Percentiles rank a stretch among this genome's conserved stretches.
Evolutionary conservation across 2,329 filamentous ascomycete genomes (phyloP).

Genomic region (Chrysoporthe puriensis): DNA sequence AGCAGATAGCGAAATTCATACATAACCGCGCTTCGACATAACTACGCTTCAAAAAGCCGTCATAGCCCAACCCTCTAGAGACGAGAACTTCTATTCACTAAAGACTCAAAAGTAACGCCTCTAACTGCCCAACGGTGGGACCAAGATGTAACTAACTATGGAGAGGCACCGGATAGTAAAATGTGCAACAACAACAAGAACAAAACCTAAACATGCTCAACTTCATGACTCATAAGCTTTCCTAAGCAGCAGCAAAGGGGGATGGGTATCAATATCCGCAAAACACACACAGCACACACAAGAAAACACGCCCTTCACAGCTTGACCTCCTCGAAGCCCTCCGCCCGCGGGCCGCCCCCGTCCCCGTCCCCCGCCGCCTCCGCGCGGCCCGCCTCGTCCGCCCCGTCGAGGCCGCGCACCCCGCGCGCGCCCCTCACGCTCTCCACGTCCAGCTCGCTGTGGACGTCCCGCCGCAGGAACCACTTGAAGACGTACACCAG

Average conservation of each 20-base stretch:
- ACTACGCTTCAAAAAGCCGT: no score
- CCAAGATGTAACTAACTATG: background rate
- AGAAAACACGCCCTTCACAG: background rate
- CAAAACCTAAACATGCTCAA: background rate
- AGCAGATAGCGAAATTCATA: no score
- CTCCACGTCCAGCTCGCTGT: conserved; percentile 29
- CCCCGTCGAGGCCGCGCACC: conserved; percentile 1
- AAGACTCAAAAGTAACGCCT: no score
- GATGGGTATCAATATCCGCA: background rate
- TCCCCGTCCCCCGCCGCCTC: background rate
- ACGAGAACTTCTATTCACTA: no score
- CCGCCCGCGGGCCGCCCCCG: background rate
- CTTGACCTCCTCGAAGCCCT: background rate
- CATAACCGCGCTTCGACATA: no score
- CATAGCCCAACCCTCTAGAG: no score
- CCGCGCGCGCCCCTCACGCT: conserved; percentile 8
- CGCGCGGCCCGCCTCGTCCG: background rate
- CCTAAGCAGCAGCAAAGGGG: background rate
- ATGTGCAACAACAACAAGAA: background rate
- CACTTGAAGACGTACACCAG: conserved; percentile 52
- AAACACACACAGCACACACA: background rate
- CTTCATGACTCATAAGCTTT: background rate
- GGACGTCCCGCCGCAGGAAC: conserved; percentile 40
- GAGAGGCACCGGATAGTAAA: background rate
- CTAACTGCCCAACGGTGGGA: background rate